Base-by-base conservation (phyloP, 2,329 filamentous ascomycete species). In the Diaporthe sp. region DNA sequence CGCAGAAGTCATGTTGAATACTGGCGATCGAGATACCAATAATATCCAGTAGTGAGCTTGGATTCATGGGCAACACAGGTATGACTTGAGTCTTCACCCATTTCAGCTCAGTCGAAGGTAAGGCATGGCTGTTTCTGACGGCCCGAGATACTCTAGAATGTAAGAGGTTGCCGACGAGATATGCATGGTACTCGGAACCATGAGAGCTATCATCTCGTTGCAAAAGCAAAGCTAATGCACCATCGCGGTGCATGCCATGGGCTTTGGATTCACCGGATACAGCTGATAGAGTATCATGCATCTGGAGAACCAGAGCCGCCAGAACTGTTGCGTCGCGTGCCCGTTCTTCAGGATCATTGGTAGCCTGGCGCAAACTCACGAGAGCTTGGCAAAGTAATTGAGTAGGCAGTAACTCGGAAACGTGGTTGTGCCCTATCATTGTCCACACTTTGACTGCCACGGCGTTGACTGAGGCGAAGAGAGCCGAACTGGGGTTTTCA, bases 391-490 rank as follows among this genome's bases (percentile, higher is more conserved):
- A 2, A 22, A 30, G n/a, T 19, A 45, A 13, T 3, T 30, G 58
- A n/a, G 25, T 33, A 45, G 35, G 9, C 3, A 64, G 17, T 22
- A 40, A 15, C 25, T 64, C 58, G 9, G 58, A 30, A 13, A 45
- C 25, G 40, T 33, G 15, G 8, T 22, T 33, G 25, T 64, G 58
- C 8, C 58, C 25, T 9, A 64, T 64, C n/a, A 17, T 64, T 30
- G 58, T 45, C 58, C 58, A 64, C 3, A 45, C 58, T 25, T 64
- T 64, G n/a, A 61, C n/a, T 30, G 58, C 58, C 13, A 61, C 58
- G 5, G 58, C 58, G n/a, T 13, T 61, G 25, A 45, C 58, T 19
- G 58, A 38, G 25, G 58, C 58, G 25, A 19, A 28, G 58, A 61
- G 58, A 42, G 38, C 58, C 25, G 58, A 61, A 6, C 25, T 61